phyloP scores from a whole-genome alignment of 1,139 yeast species.

The Hansenula sp. region DNA sequence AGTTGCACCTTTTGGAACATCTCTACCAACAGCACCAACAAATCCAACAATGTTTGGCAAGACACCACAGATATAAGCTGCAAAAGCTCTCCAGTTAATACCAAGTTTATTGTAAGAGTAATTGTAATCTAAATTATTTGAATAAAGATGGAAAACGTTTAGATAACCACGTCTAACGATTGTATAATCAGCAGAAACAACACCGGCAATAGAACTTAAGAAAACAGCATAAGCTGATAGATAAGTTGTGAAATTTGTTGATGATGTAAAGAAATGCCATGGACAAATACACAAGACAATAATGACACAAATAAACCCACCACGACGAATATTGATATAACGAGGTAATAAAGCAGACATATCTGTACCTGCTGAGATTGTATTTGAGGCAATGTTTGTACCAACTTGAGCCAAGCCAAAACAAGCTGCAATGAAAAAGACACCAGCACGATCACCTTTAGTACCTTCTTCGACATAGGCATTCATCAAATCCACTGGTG shows the following conservation, averaged over 20 bases:
- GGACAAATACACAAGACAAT: slow-evolving; percentile 28
- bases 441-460: slow-evolving; percentile 27
- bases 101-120: slow-evolving; percentile 66
- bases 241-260: slow-evolving; percentile 69
- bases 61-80: slow-evolving; percentile 69
- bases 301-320: slow-evolving; percentile 20
- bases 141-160: slow-evolving; percentile 59
- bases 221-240: slow-evolving; percentile 84
- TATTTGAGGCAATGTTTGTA: slow-evolving; percentile 28
- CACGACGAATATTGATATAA: slow-evolving; percentile 29
- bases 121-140: slow-evolving; percentile 35
- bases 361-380: slow-evolving; percentile 28
- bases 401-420: slow-evolving; percentile 31
- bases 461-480: slow-evolving; percentile 43
- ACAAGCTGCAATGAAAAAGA: slow-evolving; percentile 28
- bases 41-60: slow-evolving; percentile 85
- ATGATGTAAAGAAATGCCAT: slow-evolving; percentile 31
- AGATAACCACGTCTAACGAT: slow-evolving; percentile 71
- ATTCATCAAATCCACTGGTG: slow-evolving; percentile 28
- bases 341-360: slow-evolving; percentile 29
- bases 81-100: slow-evolving; percentile 76
- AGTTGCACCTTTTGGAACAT: slow-evolving; percentile 78
- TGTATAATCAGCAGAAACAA: slow-evolving; percentile 71
- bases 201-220: slow-evolving; percentile 84
- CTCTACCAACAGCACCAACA: slow-evolving; percentile 70